Conservation (phyloP, 768 basidiomycete species). For the Rhizopogon rudus region DNA sequence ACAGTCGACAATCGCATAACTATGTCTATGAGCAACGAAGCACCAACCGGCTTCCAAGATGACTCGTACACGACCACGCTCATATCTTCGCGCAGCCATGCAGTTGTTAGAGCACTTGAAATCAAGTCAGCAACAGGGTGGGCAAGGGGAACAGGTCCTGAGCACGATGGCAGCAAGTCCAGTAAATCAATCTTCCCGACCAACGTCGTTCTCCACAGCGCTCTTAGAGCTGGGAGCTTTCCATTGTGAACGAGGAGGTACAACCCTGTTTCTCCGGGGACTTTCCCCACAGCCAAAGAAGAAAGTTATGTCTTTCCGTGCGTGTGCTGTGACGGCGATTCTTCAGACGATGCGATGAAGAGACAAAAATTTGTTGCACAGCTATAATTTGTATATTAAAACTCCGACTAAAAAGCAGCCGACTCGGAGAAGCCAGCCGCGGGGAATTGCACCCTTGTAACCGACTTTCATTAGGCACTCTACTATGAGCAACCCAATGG, state of each 20-base stretch:
- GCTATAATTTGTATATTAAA: slow-evolving; percentile 15
- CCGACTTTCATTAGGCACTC: too few relatives aligned
- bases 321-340: slow-evolving; percentile 84
- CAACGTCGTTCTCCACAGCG: slow-evolving; percentile 51
- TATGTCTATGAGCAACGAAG: slow-evolving; percentile 79
- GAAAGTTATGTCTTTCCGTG: slow-evolving; percentile 52
- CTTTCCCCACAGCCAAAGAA: slow-evolving; percentile 81
- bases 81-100: slow-evolving; percentile 69
- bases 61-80: slow-evolving; percentile 52
- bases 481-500: neutral
- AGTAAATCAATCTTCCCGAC: slow-evolving; percentile 45
- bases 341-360: slow-evolving; percentile 57
- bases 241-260: slow-evolving; percentile 49
- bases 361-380: slow-evolving; percentile 16
- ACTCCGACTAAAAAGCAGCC: slow-evolving; percentile 8
- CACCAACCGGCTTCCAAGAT: slow-evolving; percentile 33
- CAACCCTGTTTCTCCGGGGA: slow-evolving; percentile 84
- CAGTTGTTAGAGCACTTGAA: slow-evolving; percentile 33
- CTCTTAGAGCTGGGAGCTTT: slow-evolving; percentile 75
- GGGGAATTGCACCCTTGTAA: neutral
- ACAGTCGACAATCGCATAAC: slow-evolving; percentile 76
- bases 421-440: neutral
- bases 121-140: slow-evolving; percentile 51
- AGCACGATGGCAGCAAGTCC: slow-evolving; percentile 18
- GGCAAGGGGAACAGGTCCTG: slow-evolving; percentile 37